phyloP scores from a whole-genome alignment of 345 rosid species.

The Heritiera fomes region DNA sequence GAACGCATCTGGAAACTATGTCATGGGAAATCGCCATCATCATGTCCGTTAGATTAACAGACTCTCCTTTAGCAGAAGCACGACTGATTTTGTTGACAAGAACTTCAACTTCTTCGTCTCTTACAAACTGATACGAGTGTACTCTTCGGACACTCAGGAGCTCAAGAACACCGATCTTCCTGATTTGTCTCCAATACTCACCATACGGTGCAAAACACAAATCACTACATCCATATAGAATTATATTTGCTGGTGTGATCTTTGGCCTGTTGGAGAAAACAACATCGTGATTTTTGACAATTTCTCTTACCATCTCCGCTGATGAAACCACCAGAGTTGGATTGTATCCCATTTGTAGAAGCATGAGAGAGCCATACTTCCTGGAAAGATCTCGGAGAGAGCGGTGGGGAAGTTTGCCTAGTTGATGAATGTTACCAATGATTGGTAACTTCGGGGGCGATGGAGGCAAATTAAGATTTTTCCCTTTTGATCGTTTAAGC shows the following conservation, averaged over 20 bases:
- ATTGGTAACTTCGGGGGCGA: too few species aligned
- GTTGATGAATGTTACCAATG: too few species aligned
- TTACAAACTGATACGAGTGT: constrained; percentile 26
- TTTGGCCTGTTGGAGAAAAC: constrained; percentile 4
- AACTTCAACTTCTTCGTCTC: constrained; percentile 14
- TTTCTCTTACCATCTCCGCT: not conserved
- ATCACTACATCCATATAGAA: constrained; percentile 22
- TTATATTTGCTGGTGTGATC: constrained; percentile 14
- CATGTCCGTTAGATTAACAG: not conserved
- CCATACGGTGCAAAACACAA: constrained; percentile 28
- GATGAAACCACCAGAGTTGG: not conserved
- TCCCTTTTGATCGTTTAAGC: too few species aligned
- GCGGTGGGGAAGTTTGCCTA: not conserved
- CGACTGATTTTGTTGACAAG: not conserved
- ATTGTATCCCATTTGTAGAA: not conserved
- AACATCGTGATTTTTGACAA: not conserved
- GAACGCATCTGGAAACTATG: not conserved
- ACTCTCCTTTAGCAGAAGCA: not conserved
- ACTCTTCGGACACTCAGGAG: constrained; percentile 28
- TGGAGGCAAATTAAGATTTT: too few species aligned
- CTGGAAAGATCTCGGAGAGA: not conserved
- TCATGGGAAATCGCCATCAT: not conserved
- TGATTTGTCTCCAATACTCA: constrained; percentile 33
- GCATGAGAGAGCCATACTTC: not conserved
- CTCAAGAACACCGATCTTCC: constrained; percentile 18